These are phyloP conservation scores for Colletotrichum chrysophilum DNA, from an alignment of 2,329 filamentous ascomycete genomes.

Conservation along the genomic window DNA sequence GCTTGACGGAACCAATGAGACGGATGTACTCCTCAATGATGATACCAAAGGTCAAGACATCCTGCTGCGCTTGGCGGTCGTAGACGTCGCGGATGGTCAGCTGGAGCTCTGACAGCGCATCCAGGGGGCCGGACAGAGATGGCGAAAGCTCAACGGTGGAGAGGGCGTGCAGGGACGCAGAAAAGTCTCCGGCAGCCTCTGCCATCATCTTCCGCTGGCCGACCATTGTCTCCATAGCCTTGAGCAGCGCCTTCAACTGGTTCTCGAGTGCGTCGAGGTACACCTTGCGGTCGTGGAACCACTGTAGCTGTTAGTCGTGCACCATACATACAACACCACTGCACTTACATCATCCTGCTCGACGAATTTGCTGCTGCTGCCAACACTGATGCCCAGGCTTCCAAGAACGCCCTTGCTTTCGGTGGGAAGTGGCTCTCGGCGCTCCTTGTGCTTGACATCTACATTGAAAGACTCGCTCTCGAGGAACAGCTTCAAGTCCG, in stretches of 20 bases:
- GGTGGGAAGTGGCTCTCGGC: slow-evolving; percentile 81
- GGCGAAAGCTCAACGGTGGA: slow-evolving; percentile 93
- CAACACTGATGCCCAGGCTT: slow-evolving; percentile 79
- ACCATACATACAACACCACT: not conserved
- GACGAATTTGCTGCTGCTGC: slow-evolving; percentile 85
- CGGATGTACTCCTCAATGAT: slow-evolving; percentile 99
- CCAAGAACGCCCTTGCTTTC: slow-evolving; percentile 96
- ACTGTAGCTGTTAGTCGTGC: slow-evolving; percentile 53
- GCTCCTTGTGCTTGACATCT: slow-evolving; percentile 97
- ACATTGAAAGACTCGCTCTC: slow-evolving; percentile 96
- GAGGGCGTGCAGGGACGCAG: slow-evolving; percentile 87
- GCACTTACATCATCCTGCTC: slow-evolving; percentile 90
- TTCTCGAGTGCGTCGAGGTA: slow-evolving; percentile 94
- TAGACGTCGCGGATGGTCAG: slow-evolving; percentile 94
- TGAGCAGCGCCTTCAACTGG: slow-evolving; percentile 87
- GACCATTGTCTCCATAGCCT: slow-evolving; percentile 93
- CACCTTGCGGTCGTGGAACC: slow-evolving; percentile 96
- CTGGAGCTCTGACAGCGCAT: slow-evolving; percentile 91
- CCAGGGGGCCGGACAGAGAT: slow-evolving; percentile 84
- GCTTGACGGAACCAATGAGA: slow-evolving; percentile 93
- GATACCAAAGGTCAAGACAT: slow-evolving; percentile 93
- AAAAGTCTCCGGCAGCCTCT: slow-evolving; percentile 93
- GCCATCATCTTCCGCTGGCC: slow-evolving; percentile 90
- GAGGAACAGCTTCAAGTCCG: slow-evolving; percentile 92
- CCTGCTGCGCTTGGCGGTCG: slow-evolving; percentile 95